Evolutionary conservation across 2,329 filamentous ascomycete genomes (phyloP).

Genomic region (Penicillium sp.): DNA sequence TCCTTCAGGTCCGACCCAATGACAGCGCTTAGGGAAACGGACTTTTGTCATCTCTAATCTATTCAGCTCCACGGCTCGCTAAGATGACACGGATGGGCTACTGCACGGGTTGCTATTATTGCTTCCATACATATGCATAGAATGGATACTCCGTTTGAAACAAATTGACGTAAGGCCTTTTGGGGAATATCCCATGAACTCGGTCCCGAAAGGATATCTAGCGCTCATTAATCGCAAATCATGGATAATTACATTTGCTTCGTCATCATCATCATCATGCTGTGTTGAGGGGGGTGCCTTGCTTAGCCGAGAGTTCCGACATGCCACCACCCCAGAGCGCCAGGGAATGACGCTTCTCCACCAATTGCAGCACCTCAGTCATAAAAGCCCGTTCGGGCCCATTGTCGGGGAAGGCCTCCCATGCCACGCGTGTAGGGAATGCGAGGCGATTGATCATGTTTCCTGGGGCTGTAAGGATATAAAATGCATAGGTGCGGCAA

Average conservation of each 20-base stretch:
- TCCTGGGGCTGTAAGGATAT: slow-evolving; percentile 35
- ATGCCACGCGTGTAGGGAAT: slow-evolving; percentile 38
- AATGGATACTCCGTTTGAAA: neutral
- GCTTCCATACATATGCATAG: neutral
- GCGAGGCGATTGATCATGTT: slow-evolving; percentile 43
- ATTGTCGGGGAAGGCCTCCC: slow-evolving; percentile 35
- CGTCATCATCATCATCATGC: neutral
- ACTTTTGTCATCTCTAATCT: neutral
- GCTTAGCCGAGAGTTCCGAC: slow-evolving; percentile 33
- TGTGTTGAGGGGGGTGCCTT: slow-evolving; percentile 24
- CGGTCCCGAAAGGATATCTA: neutral
- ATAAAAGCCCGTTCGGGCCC: slow-evolving; percentile 36
- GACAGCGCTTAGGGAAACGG: neutral
- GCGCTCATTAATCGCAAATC: neutral
- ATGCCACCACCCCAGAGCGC: slow-evolving; percentile 38
- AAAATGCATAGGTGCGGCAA: slow-evolving; percentile 37
- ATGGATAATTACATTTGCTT: neutral
- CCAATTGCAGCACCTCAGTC: slow-evolving; percentile 32
- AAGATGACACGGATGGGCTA: neutral
- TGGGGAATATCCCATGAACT: neutral
- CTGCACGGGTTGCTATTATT: neutral
- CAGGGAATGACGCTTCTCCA: slow-evolving; percentile 36
- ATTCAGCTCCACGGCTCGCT: neutral
- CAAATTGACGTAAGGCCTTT: neutral
- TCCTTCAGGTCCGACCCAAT: neutral